Evolutionary conservation across 192 early-diverging fungal genomes (phyloP).

Genomic region (Gryganskiella cystojenkinii): DNA sequence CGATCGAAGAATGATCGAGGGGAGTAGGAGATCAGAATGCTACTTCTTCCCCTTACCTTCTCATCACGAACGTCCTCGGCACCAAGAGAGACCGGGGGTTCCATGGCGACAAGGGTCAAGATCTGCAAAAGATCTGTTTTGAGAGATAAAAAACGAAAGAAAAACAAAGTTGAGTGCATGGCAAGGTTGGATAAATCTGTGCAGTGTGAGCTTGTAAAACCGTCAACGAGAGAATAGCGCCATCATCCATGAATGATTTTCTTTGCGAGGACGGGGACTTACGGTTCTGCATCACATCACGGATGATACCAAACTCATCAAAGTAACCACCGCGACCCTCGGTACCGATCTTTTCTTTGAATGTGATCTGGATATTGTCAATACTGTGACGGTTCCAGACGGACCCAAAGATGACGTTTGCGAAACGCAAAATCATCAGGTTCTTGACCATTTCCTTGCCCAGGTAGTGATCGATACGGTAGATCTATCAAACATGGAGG

Average conservation of each 20-base stretch:
- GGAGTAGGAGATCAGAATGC: too few species aligned
- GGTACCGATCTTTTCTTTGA: conserved; percentile 98
- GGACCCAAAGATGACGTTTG: conserved; percentile 93
- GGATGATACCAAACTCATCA: conserved; percentile 98
- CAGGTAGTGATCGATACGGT: conserved; percentile 98
- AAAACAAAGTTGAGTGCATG: conserved; percentile 5
- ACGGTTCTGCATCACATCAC: conserved; percentile 95
- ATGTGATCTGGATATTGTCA: conserved; percentile 96
- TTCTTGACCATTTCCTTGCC: conserved; percentile 99
- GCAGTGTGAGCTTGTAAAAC: too few species aligned
- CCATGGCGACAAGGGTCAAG: conserved; percentile 94
- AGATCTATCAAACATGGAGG: conserved; percentile 67
- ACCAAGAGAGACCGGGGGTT: conserved; percentile 85
- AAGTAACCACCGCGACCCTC: conserved; percentile 98
- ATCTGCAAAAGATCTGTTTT: conserved; percentile 89
- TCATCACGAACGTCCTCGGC: conserved; percentile 96
- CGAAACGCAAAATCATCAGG: conserved; percentile 92
- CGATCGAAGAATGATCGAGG: too few species aligned
- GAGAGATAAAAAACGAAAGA: neutral
- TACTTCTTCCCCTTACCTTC: conserved; percentile 86
- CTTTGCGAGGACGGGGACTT: conserved; percentile 20
- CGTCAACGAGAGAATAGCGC: neutral
- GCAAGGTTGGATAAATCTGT: neutral
- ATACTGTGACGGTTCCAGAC: conserved; percentile 93
- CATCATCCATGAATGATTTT: too few species aligned